Base-by-base conservation (phyloP, 2,329 filamentous ascomycete genomes). In the Leptosphaerulina australis region DNA sequence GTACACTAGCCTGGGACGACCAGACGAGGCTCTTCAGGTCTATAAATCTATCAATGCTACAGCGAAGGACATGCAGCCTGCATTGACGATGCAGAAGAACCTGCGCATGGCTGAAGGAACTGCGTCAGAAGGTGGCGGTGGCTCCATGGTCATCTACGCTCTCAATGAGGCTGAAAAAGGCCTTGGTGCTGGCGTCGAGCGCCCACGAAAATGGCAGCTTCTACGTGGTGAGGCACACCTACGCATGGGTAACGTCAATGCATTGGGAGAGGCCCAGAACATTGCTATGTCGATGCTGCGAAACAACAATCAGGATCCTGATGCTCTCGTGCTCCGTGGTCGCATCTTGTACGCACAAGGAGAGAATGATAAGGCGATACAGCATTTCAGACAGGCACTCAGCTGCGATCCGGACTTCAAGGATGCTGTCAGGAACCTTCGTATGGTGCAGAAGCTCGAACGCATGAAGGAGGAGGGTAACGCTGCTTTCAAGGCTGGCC, bases 381-480 rank as follows among this genome's bases (percentile, higher is more conserved):
- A 93, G 69, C 90, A 95, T 72, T 94, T 97, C 78, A 85, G 91
- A 59, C 90, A 94, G 77, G 94, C 93, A 15, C 78, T 96, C 47
- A 88, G 82, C 71, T 91, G 92, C 72, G 94, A 97, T 64, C 94
- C 94, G 7, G 94, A 99, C 73, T 94, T 89, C 78, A 87, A 85
- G 64, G 87, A 90, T 57, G 93, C 92, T 6, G 84, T 96, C 63
- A 95, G 91, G 77, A 93, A 90, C 77, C 80, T 97, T 53, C 85
- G 90, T 55, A 88, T 89, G 69, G 91, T 97, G 34, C 91, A 96
- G 77, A 96, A 92, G 76, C 83, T 99, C 17, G 89, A 96, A 66
- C 85, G 89, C 55, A 93, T 91, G 81, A 97, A 97, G 80, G 88
- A 94, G 61, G 91, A 96, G 65, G 94, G 94, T 52, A 97, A 99